Conservation (phyloP, 2,329 filamentous ascomycete species). For the Coniochaeta sp. region DNA sequence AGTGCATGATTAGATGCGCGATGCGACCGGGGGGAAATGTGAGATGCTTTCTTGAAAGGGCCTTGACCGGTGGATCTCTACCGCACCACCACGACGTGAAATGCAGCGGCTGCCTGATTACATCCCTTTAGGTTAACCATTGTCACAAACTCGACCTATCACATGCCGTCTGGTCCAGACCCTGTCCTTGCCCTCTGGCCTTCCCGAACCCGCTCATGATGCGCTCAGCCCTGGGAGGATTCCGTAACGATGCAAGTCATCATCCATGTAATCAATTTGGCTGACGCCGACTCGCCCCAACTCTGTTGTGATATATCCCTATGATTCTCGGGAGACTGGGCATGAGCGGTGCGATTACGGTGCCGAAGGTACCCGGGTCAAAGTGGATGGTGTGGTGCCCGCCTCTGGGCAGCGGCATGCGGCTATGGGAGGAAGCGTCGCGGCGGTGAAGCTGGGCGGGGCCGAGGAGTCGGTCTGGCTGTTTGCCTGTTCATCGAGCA, state of each 20-base stretch:
- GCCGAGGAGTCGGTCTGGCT: neutral
- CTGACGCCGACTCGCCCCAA: neutral
- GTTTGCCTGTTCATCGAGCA: neutral
- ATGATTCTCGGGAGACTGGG: neutral
- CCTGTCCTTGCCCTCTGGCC: neutral
- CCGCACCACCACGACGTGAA: neutral
- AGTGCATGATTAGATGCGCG: neutral
- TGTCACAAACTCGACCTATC: neutral
- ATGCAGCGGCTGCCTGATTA: neutral
- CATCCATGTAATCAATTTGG: neutral
- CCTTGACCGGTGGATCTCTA: neutral
- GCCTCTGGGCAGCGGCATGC: neutral
- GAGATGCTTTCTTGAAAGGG: neutral
- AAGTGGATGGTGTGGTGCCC: neutral
- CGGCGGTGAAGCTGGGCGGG: neutral
- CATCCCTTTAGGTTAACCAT: neutral
- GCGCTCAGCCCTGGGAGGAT: neutral
- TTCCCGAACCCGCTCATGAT: neutral
- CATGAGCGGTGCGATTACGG: neutral
- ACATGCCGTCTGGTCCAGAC: neutral
- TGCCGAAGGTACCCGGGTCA: neutral
- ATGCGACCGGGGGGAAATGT: neutral
- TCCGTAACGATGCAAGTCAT: neutral
- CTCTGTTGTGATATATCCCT: neutral
- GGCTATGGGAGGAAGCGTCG: neutral